Evolutionary conservation across 768 basidiomycete species (phyloP).

Genomic region (Rhizopogon vulgaris): DNA sequence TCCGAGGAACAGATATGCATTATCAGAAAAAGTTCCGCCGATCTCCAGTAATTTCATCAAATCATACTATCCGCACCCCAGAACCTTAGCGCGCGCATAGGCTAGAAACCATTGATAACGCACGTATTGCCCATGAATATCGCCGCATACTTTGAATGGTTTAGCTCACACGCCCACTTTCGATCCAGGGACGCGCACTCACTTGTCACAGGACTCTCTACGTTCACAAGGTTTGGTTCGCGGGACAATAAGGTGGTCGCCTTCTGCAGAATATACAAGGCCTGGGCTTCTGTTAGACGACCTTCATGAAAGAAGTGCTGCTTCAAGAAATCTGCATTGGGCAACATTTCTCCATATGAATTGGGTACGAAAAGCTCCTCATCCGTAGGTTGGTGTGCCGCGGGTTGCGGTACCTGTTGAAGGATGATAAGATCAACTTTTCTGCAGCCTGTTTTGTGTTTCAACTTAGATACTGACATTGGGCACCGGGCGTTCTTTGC

Average conservation of each 20-base stretch:
- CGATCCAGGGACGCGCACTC: constrained; percentile 24
- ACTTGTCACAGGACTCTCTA: constrained; percentile 91
- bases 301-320: constrained; percentile 89
- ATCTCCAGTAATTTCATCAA: constrained; percentile 97
- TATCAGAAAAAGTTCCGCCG: constrained; percentile 80
- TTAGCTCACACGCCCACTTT: constrained; percentile 6
- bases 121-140: constrained; percentile 98
- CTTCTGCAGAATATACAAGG: constrained; percentile 71
- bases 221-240: constrained; percentile 83
- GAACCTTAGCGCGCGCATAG: neutral
- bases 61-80: constrained; percentile 62
- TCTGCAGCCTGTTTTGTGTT: constrained; percentile 2
- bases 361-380: constrained; percentile 61
- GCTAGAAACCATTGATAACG: constrained; percentile 15
- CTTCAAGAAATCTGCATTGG: constrained; percentile 76
- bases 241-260: constrained; percentile 58
- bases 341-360: constrained; percentile 48
- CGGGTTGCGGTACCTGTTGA: constrained; percentile 65
- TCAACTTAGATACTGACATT: constrained; percentile 21
- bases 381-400: constrained; percentile 56
- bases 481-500: constrained; percentile 24
- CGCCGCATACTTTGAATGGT: constrained; percentile 72
- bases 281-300: constrained; percentile 75
- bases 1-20: constrained; percentile 87
- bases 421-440: constrained; percentile 18